phyloP scores from a whole-genome alignment of 352 stramenopile genomes.

The Globisporangium abappressorium region DNA sequence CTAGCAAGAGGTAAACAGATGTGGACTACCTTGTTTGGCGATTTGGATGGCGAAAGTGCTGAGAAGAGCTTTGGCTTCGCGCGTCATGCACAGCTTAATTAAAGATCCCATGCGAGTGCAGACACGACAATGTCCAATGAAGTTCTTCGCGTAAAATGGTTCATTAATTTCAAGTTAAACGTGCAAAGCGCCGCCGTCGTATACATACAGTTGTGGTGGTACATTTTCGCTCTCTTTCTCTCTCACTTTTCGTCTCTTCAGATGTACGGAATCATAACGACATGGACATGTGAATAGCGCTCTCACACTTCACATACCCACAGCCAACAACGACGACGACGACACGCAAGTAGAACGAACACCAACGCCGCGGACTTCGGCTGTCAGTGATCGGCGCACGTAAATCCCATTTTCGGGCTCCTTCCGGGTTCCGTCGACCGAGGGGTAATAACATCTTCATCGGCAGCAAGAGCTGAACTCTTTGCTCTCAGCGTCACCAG shows the following conservation, averaged over 20 bases:
- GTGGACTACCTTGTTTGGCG: neutral
- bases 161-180: conserved; percentile 9
- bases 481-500: neutral
- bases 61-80: too few species aligned
- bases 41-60: too few species aligned
- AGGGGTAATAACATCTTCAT: neutral
- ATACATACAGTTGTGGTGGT: conserved; percentile 7
- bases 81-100: neutral
- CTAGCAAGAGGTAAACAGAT: neutral
- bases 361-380: neutral
- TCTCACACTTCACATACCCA: neutral
- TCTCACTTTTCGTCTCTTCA: neutral
- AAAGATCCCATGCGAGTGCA: neutral
- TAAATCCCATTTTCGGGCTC: neutral
- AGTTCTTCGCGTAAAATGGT: neutral
- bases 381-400: neutral
- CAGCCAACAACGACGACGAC: neutral
- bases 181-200: neutral
- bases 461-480: neutral
- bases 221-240: neutral
- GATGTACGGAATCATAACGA: neutral
- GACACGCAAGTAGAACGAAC: neutral
- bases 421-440: neutral
- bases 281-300: neutral
- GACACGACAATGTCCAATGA: neutral